Evolutionary conservation across 129 eudicot species (phyloP).

Genomic region (Smallanthus sonchifolius): DNA sequence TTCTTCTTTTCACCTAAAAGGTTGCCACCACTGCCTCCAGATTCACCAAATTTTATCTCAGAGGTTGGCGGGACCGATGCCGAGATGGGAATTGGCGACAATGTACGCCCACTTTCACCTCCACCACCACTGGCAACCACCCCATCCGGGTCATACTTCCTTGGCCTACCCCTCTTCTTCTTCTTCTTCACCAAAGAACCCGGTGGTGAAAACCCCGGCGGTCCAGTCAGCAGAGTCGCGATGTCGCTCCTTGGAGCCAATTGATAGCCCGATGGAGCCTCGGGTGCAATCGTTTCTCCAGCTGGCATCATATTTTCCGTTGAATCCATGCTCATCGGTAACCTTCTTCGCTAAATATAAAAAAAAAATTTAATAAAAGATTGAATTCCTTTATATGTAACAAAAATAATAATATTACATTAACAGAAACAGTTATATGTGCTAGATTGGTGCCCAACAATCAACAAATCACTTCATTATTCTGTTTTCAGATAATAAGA

Average conservation of each 20-base stretch:
- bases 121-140: conserved; percentile 19
- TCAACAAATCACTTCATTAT: not conserved
- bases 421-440: not conserved
- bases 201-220: conserved; percentile 23
- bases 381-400: not conserved
- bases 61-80: conserved; percentile 42
- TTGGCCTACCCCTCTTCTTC: conserved; percentile 86
- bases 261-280: conserved; percentile 53
- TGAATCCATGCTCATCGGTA: conserved; percentile 47
- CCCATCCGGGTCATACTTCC: conserved; percentile 67
- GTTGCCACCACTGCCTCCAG: conserved; percentile 35
- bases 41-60: conserved; percentile 33
- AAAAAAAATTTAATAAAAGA: not conserved
- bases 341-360: not conserved
- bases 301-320: conserved; percentile 42
- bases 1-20: conserved; percentile 34
- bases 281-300: conserved; percentile 42
- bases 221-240: conserved; percentile 15
- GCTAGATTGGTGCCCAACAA: not conserved
- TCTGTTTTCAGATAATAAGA: not conserved
- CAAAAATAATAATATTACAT: not conserved
- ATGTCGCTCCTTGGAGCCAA: conserved; percentile 47
- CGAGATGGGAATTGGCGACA: conserved; percentile 54
- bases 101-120: conserved; percentile 19
- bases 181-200: conserved; percentile 57